Base-by-base conservation (phyloP, 2,329 filamentous ascomycete genomes). In the Fusarium metavorans region DNA sequence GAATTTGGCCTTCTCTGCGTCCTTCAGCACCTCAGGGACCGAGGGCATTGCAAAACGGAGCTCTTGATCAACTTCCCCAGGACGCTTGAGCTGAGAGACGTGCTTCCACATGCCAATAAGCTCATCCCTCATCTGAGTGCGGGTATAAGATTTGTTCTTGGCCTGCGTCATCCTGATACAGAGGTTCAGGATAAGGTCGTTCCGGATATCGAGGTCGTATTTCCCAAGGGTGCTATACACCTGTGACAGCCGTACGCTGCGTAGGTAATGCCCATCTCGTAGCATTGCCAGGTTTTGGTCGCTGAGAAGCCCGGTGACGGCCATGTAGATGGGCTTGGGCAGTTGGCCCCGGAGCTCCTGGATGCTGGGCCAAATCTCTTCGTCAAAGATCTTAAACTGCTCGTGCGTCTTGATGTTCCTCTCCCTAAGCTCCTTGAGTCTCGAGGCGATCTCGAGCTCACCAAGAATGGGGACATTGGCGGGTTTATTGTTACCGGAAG, bases 21-120 rank as follows among this genome's bases (percentile, higher is more conserved):
- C 76, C 11, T 70, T 69, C 18, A 80, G 50, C 11, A 82, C 72
- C 41, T 83, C 81, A 5, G 76, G 66, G 14, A 67, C 45, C 7
- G 75, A 75, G 10, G 83, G 81, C 37, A 84, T 66, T 58, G 79
- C 78, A 54, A 83, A 84, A 6, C 68, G 73, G 5, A 77, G 64
- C 1, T 63, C 57, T 16, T 74, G 50, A 13, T 62, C 62, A 8
- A 65, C 35, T 48, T 82, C 80, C n/a, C 79, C 78, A 6, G 60
- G 68, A 13, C 83, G 78, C 48, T 75, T 79, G 43, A 84, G 71
- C 60, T 82, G 80, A 2, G 83, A 83, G 16, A 84, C 67, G 65
- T 83, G 81, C 73, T 81, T 80, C 83, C 83, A 85, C 62, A 84
- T 66, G 14, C 77, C 76, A 34, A 83, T 43, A 6, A 84, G 74